These are phyloP conservation scores for Phytophthora capsici DNA, from an alignment of 352 stramenopile species.

Conservation along the genomic window DNA sequence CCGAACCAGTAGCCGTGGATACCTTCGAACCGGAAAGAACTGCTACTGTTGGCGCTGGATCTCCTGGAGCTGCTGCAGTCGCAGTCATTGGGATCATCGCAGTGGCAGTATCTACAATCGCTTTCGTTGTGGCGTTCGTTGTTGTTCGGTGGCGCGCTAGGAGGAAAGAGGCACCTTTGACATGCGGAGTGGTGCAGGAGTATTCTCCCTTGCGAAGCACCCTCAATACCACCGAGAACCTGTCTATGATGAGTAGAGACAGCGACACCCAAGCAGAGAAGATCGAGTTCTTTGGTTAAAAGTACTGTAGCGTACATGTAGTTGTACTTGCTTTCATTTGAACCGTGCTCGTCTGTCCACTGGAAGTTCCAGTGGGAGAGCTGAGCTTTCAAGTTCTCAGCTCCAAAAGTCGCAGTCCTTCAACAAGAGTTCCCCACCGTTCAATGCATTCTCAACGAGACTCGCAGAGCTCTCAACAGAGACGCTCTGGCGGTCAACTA, in stretches of 20 bases:
- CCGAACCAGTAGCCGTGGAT: background rate
- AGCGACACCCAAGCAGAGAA: slow-evolving; percentile 17
- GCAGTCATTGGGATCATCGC: slow-evolving; percentile 8
- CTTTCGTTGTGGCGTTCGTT: slow-evolving; percentile 1
- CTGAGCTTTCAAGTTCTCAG: background rate
- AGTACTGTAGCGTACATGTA: background rate
- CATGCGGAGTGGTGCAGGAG: slow-evolving; percentile 1
- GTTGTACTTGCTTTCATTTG: background rate
- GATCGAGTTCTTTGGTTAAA: slow-evolving; percentile 14
- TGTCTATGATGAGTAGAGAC: slow-evolving; percentile 15
- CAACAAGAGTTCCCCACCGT: background rate
- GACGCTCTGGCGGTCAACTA: background rate
- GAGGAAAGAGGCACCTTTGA: background rate
- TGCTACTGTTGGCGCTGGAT: slow-evolving; percentile 1
- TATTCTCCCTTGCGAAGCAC: slow-evolving; percentile 18
- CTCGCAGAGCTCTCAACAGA: slow-evolving; percentile 5
- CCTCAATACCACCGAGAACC: slow-evolving; percentile 17
- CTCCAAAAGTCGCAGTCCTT: slow-evolving; percentile 13
- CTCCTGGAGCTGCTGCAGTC: background rate
- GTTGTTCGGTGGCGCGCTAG: slow-evolving; percentile 1
- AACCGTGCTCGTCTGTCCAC: too few species aligned
- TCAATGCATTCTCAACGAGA: background rate
- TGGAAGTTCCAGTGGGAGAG: too few species aligned
- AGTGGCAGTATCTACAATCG: slow-evolving; percentile 7
- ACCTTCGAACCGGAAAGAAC: background rate